Evolutionary conservation across 2,329 filamentous ascomycete genomes (phyloP), one percentile per base, ranked within the genome.

Genomic region (Tolypocladium album): DNA sequence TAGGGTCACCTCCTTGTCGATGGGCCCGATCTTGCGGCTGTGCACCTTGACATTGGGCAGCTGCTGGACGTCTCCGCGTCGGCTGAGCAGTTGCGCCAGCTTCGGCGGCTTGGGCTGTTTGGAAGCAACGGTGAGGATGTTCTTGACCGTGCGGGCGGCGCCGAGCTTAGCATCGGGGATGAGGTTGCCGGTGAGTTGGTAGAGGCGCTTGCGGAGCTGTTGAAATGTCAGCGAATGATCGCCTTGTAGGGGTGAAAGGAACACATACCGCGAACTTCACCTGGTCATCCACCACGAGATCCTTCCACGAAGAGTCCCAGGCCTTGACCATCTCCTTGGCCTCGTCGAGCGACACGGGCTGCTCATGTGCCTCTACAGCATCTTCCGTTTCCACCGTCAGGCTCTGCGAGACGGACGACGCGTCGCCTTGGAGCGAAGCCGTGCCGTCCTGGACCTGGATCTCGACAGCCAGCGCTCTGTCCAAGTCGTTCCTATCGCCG

Each of bases 151-250:
- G 58, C 72, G 74, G 62, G 85, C 78, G 53, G 78, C 76, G 57
- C 77, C 75, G 62, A 95, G 81, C 65, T 82, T 81, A 55, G 83
- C 78, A 73, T 97, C 93, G 20, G 88, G 79, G 64, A 96, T 79
- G 61, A 84, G 82, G 62, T 86, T 83, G 62, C 90, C 90, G n/a
- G 88, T 92, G 62, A 96, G 79, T 71, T 94, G 89, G 71, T 88
- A 85, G 62, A 92, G 77, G 61, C 90, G 87, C 76, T 96, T 96
- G 68, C 87, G 77, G 64, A 94, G 81, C 92, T 97, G 65, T 31
- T 15, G 50, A n/a, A 24, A n/a, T 11, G 57, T 63, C 42, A 61
- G 60, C n/a, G 22, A 2, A 22, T 17, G 7, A 13, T 45, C 9
- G 7, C 24, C 42, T 27, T 6, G 39, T 15, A 27, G 3, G 31